Evolutionary conservation across 768 basidiomycete species (phyloP), one percentile per base, ranked within the genome.

Genomic region (Mycena maculata): DNA sequence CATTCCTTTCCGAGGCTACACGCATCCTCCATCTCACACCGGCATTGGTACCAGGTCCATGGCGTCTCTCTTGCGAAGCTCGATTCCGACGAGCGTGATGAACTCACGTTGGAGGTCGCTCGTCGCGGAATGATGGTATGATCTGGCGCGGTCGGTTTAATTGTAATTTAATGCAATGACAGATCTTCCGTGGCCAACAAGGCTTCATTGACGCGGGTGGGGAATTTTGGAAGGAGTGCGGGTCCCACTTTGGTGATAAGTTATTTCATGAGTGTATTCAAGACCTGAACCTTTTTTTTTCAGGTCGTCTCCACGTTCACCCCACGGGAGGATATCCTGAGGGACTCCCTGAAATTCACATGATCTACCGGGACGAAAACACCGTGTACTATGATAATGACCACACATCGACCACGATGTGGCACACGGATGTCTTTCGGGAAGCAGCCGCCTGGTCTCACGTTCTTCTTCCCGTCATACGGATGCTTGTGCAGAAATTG

Each of bases 401-500:
- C 55, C 74, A 79, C 48, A 81, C 86, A 55, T 82, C 84, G 4
- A 78, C 52, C 22, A 63, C 56, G 7, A 31, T 36, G 50, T 90
- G 87, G 89, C 87, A 90, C 71, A 83, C 84, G 10, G 78, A 79
- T 47, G 56, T 66, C 82, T 3, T 89, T 89, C 74, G 88, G 90
- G 74, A 77, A 81, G 22, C 88, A 90, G 74, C 88, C 88, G 23
- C 88, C 88, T 12, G 89, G 88, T 23, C 72, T 89, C 33, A 90
- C 88, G 25, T 85, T 84, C 7, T 83, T 90, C 61, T 88, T 85
- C n/a, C n/a, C n/a, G 20, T 15, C 11, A 16, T 22, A n/a, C 27
- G 18, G 16, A 16, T 15, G 2, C 6, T 2, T 27, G 27, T n/a
- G n/a, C n/a, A n/a, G n/a, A n/a, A n/a, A n/a, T n/a, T n/a, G n/a